A percentile compares a stretch with the other conserved stretches of the same genome.
Evolutionary conservation across 2,329 filamentous ascomycete genomes (phyloP).

Genomic region (Periconia macrospinosa): DNA sequence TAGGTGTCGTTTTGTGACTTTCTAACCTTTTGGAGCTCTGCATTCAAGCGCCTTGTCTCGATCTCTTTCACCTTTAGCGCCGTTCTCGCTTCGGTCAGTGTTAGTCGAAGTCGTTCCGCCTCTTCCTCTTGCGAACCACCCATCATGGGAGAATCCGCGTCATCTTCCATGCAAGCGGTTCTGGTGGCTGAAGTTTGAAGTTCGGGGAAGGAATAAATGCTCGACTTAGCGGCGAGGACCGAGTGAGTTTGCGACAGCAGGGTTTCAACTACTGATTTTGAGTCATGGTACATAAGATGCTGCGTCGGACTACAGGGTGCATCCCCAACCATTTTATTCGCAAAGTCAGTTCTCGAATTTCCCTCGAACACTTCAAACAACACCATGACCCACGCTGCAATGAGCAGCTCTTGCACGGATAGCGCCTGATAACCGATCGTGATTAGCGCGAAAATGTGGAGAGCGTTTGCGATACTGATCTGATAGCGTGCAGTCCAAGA

Average conservation of each 20-base stretch:
- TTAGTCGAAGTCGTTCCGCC: slow-evolving; percentile 30
- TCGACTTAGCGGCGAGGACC: slow-evolving; percentile 20
- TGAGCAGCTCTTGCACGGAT: slow-evolving; percentile 23
- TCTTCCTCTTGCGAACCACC: slow-evolving; percentile 27
- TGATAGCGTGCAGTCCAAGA: slow-evolving; percentile 27
- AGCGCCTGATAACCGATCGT: slow-evolving; percentile 23
- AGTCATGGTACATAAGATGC: slow-evolving; percentile 7
- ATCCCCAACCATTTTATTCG: neutral
- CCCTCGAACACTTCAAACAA: slow-evolving; percentile 34
- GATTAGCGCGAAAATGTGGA: slow-evolving; percentile 25
- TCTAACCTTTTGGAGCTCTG: slow-evolving; percentile 32
- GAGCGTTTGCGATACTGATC: slow-evolving; percentile 18
- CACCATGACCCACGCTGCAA: slow-evolving; percentile 33
- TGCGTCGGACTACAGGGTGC: neutral
- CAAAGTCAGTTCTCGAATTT: neutral
- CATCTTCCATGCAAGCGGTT: slow-evolving; percentile 2
- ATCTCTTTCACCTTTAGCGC: slow-evolving; percentile 28
- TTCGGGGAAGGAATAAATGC: slow-evolving; percentile 6
- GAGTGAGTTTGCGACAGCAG: slow-evolving; percentile 19
- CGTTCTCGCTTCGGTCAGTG: slow-evolving; percentile 29
- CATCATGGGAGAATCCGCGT: neutral
- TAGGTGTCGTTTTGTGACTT: slow-evolving; percentile 33
- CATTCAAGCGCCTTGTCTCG: slow-evolving; percentile 23
- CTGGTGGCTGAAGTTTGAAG: neutral
- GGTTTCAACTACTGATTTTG: slow-evolving; percentile 29